Evolutionary conservation across 768 basidiomycete species (phyloP), one percentile per base, ranked within the genome.

Genomic region (Cyclocybe cylindracea): DNA sequence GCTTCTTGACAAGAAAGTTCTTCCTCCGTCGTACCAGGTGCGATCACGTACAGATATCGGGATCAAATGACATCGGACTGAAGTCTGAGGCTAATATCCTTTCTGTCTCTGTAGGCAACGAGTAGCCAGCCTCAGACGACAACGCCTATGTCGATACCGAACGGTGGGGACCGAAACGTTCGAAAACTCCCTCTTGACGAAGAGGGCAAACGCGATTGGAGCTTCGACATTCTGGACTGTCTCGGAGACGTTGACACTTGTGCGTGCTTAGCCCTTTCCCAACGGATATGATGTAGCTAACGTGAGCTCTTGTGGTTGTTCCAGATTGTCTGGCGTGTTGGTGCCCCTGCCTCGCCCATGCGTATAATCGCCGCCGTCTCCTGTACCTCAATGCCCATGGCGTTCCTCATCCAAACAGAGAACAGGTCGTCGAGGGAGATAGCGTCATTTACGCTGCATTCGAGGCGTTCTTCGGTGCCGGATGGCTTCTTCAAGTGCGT

Each of bases 191-290:
- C 66, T 24, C 5, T 64, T 14, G 55, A 66, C 47, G 47, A 55
- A 13, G 50, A 63, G 11, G 68, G 68, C 9, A 60, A 65, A 47
- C 63, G 67, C 7, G 64, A 59, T 16, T 70, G 68, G 68, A 70
- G 68, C 41, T 52, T 67, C 47, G 62, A 66, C 11, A 51, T 70
- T n/a, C 58, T 58, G 31, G 61, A 58, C 10, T 70, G 67, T 46
- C 61, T 61, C 39, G 59, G 61, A 16, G 62, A 54, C 13, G 57
- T 55, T 34, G 58, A 60, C 9, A 66, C 62, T 14, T 69, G 67
- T 67, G 18, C 24, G 64, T 60, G 41, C 11, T 44, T 29, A 5
- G 9, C 34, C 18, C n/a, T n/a, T 14, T 42, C 24, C 11, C 7
- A 36, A 46, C 5, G 14, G 31, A 18, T 36, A 5, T 45, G 16